Evolutionary conservation across 2,329 filamentous ascomycete species (phyloP).

Genomic region (Sarocladium strictum): DNA sequence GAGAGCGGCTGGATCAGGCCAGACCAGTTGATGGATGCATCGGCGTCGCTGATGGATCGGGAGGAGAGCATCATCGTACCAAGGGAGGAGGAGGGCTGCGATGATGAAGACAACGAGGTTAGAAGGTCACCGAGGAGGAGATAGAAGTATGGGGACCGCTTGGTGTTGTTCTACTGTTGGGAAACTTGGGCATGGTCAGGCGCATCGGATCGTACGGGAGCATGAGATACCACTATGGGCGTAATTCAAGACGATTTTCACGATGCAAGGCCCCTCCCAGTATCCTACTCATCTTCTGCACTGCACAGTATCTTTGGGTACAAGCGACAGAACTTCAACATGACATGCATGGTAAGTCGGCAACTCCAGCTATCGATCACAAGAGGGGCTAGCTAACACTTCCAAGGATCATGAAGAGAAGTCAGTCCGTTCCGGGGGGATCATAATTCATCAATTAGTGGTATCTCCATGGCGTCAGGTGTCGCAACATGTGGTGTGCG

Average conservation of each 20-base stretch:
- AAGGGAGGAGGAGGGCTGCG: constrained; percentile 18
- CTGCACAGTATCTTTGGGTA: too few species aligned
- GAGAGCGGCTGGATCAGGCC: constrained; percentile 53
- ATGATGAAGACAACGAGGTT: constrained; percentile 15
- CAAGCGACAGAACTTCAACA: too few species aligned
- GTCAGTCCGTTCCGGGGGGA: too few species aligned
- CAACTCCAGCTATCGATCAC: too few species aligned
- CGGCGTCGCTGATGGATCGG: constrained; percentile 27
- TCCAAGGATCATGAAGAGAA: too few species aligned
- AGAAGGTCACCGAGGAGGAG: constrained; percentile 20
- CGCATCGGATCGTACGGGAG: neutral
- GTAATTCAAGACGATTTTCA: neutral
- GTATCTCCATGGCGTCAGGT: too few species aligned
- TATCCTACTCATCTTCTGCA: too few species aligned
- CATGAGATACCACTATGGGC: neutral
- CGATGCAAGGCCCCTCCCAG: too few species aligned
- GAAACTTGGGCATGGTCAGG: neutral
- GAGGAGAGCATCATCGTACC: constrained; percentile 36
- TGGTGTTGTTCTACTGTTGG: neutral
- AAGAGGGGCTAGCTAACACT: too few species aligned
- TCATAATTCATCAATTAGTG: too few species aligned
- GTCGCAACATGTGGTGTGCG: too few species aligned
- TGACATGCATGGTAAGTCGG: too few species aligned
- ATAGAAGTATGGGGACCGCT: neutral
- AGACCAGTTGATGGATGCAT: constrained; percentile 40